Evolutionary conservation across 2,329 filamentous ascomycete species (phyloP), one percentile per base, ranked within the genome.

Genomic region (Neocucurbitaria cava): DNA sequence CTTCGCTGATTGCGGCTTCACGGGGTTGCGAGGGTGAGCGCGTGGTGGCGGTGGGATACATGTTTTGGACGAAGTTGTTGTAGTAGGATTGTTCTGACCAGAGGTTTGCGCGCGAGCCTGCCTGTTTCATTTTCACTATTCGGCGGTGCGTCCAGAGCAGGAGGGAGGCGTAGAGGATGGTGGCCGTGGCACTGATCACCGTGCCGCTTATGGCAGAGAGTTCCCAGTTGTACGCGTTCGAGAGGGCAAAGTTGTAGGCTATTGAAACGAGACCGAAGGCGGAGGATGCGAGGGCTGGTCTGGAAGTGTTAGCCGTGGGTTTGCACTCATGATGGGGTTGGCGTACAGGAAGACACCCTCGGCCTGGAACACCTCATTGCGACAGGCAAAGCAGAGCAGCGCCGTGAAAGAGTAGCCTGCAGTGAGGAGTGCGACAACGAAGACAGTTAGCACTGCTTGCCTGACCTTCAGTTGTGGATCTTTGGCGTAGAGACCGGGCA

Each of bases 381-480:
- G 76, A 58, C 79, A 78, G 10, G 78, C 76, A 53, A 82, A 80
- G 67, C 77, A 79, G 38, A 82, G 68, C 40, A 82, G 71, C 33
- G 72, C 76, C 1, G 81, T 82, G 57, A 81, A 78, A 1, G 76
- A 78, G 65, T 82, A 80, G 28, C 81, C 81, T 39, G 78, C 75
- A 1, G 78, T 76, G 7, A 83, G 71, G 17, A 83, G 70, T 5
- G 79, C 76, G 59, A 81, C 74, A 21, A 80, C 76, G 52, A 82
- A 77, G 45, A 81, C 78, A 3, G 74, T 75, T 6, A 82, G 61
- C 4, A 75, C 75, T 0, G 71, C 69, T 43, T 73, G 68, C 51
- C 71, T 75, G 49, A 81, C 71, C 46, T 73, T 74, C 23, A 81
- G 70, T 31, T 77, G 56, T 9, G 69, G 45, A 15, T 76, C 61